Evolutionary conservation across 495 filamentous ascomycete species (phyloP), one percentile per base, ranked within the genome.

Genomic region (Xylaria telfairii): DNA sequence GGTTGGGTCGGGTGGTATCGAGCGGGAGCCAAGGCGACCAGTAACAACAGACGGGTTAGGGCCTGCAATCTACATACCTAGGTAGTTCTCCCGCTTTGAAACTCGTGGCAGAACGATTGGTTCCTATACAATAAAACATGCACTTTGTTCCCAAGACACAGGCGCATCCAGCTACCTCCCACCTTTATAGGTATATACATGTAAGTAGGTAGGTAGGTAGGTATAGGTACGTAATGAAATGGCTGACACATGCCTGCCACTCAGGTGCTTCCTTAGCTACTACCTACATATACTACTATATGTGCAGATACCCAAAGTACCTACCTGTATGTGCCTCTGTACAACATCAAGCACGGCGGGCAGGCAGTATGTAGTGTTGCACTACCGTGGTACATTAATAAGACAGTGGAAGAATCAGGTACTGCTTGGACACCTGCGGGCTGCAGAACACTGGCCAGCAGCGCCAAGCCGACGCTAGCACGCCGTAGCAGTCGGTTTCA

Each of bases 71-170:
- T 42, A n/a, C n/a, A n/a, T n/a, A n/a, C n/a, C n/a, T n/a, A n/a
- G n/a, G n/a, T n/a, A 28, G 59, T 8, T 42, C 34, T 62, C 37
- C 59, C 19, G 39, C 51, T 30, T 46, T 39, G 57, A n/a, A 17
- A 34, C 66, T 47, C 66, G 66, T 68, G 66, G 67, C 21, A 21
- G 44, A 49, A 69, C 54, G 67, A 63, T 69, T 69, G 67, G 67
- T 54, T 63, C 44, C 56, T 24, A 17, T 44, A 21, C 44, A 42
- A 64, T 28, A 26, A 24, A 62, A 32, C n/a, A 62, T 41, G 32
- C 32, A 60, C n/a, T 41, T 41, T 41, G 9, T 49, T 26, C 26
- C 47, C 21, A 26, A 51, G 9, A 26, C 12, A 28, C 24, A 26
- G 10, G 49, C 44, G 44, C 44, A 53, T 7, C 51, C 4, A 7